phyloP scores from a whole-genome alignment of 2,329 filamentous ascomycete genomes.

The Epichloe festucae region DNA sequence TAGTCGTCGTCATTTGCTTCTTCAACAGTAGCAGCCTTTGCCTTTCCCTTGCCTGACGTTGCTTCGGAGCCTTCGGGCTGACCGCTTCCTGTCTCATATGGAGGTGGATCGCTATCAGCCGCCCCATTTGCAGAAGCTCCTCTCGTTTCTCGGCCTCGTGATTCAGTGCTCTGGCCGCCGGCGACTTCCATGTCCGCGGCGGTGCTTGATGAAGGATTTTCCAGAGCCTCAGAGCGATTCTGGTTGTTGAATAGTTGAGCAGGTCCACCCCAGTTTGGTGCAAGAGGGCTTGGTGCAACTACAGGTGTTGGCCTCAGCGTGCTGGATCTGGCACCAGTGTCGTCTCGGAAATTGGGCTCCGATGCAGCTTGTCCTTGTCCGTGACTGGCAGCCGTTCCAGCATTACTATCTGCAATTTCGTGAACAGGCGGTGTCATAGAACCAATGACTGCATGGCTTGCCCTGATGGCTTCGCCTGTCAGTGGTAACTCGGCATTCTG shows the following conservation, averaged over 20 bases:
- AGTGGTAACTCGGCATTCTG: slow-evolving; percentile 6
- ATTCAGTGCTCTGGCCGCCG: not conserved
- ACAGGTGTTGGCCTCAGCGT: slow-evolving; percentile 19
- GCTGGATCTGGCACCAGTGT: not conserved
- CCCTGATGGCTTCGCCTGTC: slow-evolving; percentile 7
- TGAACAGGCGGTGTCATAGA: not conserved
- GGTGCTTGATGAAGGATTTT: slow-evolving; percentile 8
- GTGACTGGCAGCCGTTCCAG: not conserved
- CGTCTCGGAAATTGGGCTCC: not conserved
- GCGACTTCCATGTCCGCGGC: not conserved
- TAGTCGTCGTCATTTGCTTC: slow-evolving; percentile 27
- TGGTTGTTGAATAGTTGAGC: slow-evolving; percentile 33
- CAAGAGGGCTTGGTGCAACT: slow-evolving; percentile 33
- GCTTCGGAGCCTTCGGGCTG: not conserved
- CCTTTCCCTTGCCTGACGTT: slow-evolving; percentile 26
- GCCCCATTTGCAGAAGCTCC: not conserved
- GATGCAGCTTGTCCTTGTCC: not conserved
- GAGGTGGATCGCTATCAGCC: not conserved
- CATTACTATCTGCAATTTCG: not conserved
- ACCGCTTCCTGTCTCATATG: not conserved
- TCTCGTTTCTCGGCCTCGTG: not conserved
- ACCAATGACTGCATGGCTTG: slow-evolving; percentile 4
- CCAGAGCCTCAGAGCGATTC: slow-evolving; percentile 13
- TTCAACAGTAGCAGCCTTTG: slow-evolving; percentile 33
- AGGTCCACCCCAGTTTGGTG: slow-evolving; percentile 38